Evolutionary conservation across 2,329 filamentous ascomycete species (phyloP).

Genomic region (Fusarium metavorans): DNA sequence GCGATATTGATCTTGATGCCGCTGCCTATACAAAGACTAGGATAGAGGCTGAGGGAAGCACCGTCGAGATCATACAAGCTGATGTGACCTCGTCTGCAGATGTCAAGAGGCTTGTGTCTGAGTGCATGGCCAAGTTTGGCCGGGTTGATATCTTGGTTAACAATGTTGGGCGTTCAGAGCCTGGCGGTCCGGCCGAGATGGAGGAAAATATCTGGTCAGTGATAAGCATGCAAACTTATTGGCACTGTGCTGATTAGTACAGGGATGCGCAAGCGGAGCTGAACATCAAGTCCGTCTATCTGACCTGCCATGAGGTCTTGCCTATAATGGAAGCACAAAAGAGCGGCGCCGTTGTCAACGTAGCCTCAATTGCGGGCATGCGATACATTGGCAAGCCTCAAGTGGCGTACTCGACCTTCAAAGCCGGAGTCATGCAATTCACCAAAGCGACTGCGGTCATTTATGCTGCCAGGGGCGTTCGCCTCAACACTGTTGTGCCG

Average conservation of each 20-base stretch:
- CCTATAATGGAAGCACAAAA: background rate
- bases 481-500: background rate
- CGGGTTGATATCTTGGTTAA: background rate
- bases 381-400: background rate
- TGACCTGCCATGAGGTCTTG: background rate
- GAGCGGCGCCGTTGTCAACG: background rate
- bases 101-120: background rate
- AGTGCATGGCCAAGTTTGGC: background rate
- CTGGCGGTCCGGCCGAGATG: background rate
- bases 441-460: background rate
- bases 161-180: background rate
- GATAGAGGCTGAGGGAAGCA: background rate
- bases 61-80: background rate
- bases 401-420: background rate
- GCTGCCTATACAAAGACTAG: background rate
- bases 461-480: background rate
- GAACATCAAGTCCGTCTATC: background rate
- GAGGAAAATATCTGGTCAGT: background rate
- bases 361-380: background rate
- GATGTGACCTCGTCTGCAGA: background rate
- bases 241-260: background rate
- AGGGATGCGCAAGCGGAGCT: background rate
- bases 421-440: background rate
- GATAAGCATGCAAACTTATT: fast-evolving
- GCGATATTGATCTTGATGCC: background rate